Evolutionary conservation across 345 rosid genomes (phyloP), one percentile per base, ranked within the genome.

Genomic region (Anacardium occidentale): DNA sequence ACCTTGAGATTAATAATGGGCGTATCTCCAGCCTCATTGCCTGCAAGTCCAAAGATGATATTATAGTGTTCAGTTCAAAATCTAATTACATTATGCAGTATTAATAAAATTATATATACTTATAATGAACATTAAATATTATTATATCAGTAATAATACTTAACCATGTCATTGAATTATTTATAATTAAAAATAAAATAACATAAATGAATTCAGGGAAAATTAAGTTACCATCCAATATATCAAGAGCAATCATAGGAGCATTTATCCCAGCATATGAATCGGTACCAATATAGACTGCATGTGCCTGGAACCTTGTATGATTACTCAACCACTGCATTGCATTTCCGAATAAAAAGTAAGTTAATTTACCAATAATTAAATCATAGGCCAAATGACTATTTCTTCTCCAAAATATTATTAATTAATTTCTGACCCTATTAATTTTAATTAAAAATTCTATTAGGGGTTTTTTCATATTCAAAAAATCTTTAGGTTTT

Each of bases 251-350:
- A 25, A 76, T 58, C 17, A 69, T 47, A 8, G 85, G 65, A 70
- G 67, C 62, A 10, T 62, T 73, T 26, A 76, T 62, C 60, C 85
- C 85, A 10, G 85, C 63, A 74, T 82, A 82, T 12, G 82, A 82
- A 76, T 82, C 85, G 25, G 78, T 82, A n/a, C 80, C 85, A 26
- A 82, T 50, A 53, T 54, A 76, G 7, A 82, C 69, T 51, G 59
- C 76, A 17, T 54, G 11, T 7, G 59, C 53, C 21, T 69, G 78
- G 62, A 73, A 82, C 11, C 78, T 48, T 0, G 80, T 78, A 64
- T 82, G 85, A 13, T 74, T 80, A 6, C 13, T 42, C 75, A 82
- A 32, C 82, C 82, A 82, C 85, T 82, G 63, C 64, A 61, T 62
- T 17, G 29, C 10, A 12, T 24, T 34, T 17, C 52, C 48, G 22